These are phyloP conservation scores for Leccinum solheimii DNA, from an alignment of 1,284 basidiomycete genomes.

Conservation along the genomic window DNA sequence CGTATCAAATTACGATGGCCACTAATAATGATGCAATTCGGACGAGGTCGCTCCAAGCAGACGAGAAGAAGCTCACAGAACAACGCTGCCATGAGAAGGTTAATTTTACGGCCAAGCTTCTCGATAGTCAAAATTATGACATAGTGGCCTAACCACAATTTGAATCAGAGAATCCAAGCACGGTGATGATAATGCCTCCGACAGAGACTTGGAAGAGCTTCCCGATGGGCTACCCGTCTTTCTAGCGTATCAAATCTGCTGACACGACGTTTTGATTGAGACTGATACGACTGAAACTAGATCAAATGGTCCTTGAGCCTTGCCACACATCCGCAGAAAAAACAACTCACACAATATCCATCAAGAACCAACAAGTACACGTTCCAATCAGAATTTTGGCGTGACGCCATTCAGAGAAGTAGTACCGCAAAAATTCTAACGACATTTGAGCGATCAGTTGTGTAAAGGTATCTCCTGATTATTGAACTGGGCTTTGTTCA, in stretches of 20 bases:
- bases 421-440: constrained; percentile 50
- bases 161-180: constrained; percentile 53
- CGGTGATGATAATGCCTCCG: constrained; percentile 49
- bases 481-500: constrained; percentile 40
- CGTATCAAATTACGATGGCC: constrained; percentile 60
- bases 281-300: constrained; percentile 75
- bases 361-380: constrained; percentile 54
- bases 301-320: neutral
- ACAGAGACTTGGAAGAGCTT: constrained; percentile 59
- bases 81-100: constrained; percentile 65
- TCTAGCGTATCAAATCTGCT: constrained; percentile 67
- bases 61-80: constrained; percentile 50
- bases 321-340: neutral
- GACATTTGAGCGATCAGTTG: neutral
- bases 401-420: constrained; percentile 55
- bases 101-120: constrained; percentile 68
- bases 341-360: constrained; percentile 50
- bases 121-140: constrained; percentile 70
- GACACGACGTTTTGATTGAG: constrained; percentile 73
- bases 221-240: constrained; percentile 55
- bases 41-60: neutral
- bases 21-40: constrained; percentile 35
- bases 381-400: constrained; percentile 54
- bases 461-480: constrained; percentile 27
- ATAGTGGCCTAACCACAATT: constrained; percentile 57